Conservation (phyloP, 1,284 basidiomycete genomes). For the Pulveroboletus ridleyi region DNA sequence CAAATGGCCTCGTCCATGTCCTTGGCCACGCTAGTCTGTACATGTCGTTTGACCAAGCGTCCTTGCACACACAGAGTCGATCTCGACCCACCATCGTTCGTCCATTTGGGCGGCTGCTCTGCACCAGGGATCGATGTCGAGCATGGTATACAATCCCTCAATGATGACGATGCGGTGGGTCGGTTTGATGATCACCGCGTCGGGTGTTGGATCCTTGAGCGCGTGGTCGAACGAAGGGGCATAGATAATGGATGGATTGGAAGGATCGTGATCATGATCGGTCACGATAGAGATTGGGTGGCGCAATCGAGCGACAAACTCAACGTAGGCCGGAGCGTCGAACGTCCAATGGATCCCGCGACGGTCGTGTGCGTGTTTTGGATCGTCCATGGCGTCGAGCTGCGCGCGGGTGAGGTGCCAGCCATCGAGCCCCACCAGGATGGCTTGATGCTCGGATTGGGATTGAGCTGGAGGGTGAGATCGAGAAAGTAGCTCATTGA, state of each 20-base stretch:
- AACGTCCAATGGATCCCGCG: conserved; percentile 82
- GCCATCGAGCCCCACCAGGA: too few species aligned
- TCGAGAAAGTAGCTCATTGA: too few species aligned
- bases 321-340: conserved; percentile 37
- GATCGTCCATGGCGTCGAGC: conserved; percentile 58
- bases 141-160: conserved; percentile 86
- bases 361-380: conserved; percentile 73
- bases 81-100: conserved; percentile 80
- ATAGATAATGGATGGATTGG: conserved; percentile 44
- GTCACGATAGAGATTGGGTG: conserved; percentile 1
- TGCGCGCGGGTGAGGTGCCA: too few species aligned
- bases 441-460: neutral
- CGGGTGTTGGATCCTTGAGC: conserved; percentile 66
- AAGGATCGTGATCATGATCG: neutral
- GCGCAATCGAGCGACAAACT: conserved; percentile 42
- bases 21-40: conserved; percentile 75
- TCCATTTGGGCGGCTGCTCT: conserved; percentile 74
- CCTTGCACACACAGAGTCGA: conserved; percentile 61
- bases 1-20: conserved; percentile 69
- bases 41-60: conserved; percentile 78
- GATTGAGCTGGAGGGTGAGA: neutral
- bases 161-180: conserved; percentile 80
- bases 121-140: conserved; percentile 77
- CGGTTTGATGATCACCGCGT: conserved; percentile 62
- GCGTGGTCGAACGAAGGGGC: conserved; percentile 83